A percentile compares a stretch with the other conserved stretches of the same genome.
Conservation (phyloP, 352 stramenopile genomes). For the Pythium vanterpoolii region DNA sequence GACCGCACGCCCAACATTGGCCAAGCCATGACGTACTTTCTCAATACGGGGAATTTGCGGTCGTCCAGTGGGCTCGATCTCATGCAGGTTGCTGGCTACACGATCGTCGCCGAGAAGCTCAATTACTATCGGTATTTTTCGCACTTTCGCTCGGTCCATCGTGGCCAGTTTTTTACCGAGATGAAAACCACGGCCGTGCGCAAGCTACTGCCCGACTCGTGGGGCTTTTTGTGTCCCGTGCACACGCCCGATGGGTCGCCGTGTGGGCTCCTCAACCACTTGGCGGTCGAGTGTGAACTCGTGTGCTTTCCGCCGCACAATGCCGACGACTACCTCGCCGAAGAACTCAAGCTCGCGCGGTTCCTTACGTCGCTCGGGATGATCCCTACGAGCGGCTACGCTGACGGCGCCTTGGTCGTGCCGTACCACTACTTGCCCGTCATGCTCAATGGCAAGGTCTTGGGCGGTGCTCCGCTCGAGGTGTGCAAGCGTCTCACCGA, state of each 20-base stretch:
- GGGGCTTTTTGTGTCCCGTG: slow-evolving; percentile 99
- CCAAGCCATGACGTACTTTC: slow-evolving; percentile 97
- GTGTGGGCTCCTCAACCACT: slow-evolving; percentile 98
- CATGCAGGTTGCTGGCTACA: slow-evolving; percentile 97
- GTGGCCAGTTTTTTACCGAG: slow-evolving; percentile 99
- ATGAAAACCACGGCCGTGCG: slow-evolving; percentile 99
- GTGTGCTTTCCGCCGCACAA: slow-evolving; percentile 76
- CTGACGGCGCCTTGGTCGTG: slow-evolving; percentile 80
- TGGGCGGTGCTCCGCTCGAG: slow-evolving; percentile 86
- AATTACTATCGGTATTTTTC: slow-evolving; percentile 99
- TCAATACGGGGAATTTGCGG: slow-evolving; percentile 98
- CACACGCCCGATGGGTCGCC: slow-evolving; percentile 99
- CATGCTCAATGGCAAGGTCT: slow-evolving; percentile 95
- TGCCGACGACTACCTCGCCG: slow-evolving; percentile 61
- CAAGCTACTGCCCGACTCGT: slow-evolving; percentile 98
- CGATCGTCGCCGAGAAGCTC: slow-evolving; percentile 98
- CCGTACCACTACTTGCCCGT: slow-evolving; percentile 93
- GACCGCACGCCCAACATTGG: slow-evolving; percentile 89
- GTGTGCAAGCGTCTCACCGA: slow-evolving; percentile 86
- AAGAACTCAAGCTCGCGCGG: slow-evolving; percentile 75
- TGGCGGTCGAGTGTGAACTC: slow-evolving; percentile 92
- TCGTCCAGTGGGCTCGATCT: slow-evolving; percentile 97
- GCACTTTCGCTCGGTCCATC: slow-evolving; percentile 98
- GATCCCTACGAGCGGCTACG: slow-evolving; percentile 75
- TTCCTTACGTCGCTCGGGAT: slow-evolving; percentile 81